A percentile compares a stretch with the other conserved stretches of the same genome.
phyloP scores from a whole-genome alignment of 164 flowering plant genomes.

The Magnolia kwangsiensis region DNA sequence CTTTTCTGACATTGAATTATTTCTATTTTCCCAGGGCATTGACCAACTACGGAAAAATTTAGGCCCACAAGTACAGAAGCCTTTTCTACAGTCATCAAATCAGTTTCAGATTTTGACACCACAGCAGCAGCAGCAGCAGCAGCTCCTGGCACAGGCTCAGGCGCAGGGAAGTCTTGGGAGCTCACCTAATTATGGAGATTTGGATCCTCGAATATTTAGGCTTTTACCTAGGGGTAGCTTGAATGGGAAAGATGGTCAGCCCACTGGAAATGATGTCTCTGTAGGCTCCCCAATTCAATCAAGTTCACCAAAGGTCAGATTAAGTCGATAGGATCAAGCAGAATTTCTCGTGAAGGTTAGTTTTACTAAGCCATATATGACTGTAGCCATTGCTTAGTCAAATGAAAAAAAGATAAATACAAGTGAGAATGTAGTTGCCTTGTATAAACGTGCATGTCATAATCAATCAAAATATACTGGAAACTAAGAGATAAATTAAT shows the following conservation, averaged over 20 bases:
- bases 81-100: no score
- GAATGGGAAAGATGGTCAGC: slow-evolving; percentile 63
- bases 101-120: slow-evolving; percentile 2
- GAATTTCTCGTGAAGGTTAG: slow-evolving; percentile 35
- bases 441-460: no score
- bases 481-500: no score
- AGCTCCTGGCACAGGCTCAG: slow-evolving; percentile 54
- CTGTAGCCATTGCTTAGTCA: no score
- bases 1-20: no score
- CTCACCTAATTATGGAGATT: slow-evolving; percentile 48
- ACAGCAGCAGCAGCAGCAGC: no score
- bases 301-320: slow-evolving; percentile 70
- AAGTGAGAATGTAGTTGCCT: no score
- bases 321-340: slow-evolving; percentile 24
- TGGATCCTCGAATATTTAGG: slow-evolving; percentile 55
- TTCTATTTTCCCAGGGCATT: no score
- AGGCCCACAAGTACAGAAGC: no score
- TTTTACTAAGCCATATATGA: background rate
- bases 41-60: no score
- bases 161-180: slow-evolving; percentile 48
- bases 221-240: slow-evolving; percentile 40
- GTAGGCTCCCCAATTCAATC: slow-evolving; percentile 76
- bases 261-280: slow-evolving; percentile 73
- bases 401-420: no score
- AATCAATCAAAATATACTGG: no score